Percentiles rank a stretch among this genome's conserved stretches.
These are phyloP conservation scores for Entomophthora muscae DNA, from an alignment of 371 early-diverging fungal genomes.

Conservation along the genomic window DNA sequence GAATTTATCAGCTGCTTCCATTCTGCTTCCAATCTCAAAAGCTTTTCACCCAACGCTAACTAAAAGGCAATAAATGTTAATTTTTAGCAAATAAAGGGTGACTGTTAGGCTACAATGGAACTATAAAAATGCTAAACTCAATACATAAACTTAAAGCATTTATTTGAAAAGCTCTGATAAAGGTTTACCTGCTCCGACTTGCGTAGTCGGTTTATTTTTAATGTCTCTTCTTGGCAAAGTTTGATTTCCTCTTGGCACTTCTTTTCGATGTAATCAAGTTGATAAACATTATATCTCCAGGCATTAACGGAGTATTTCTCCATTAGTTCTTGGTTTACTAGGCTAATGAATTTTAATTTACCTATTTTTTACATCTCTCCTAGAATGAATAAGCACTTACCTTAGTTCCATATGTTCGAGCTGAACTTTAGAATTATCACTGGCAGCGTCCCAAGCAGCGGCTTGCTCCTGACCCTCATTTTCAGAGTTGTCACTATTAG, in stretches of 20 bases:
- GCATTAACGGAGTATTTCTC: background rate
- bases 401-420: slow-evolving; percentile 4
- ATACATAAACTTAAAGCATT: too few species aligned
- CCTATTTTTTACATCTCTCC: background rate
- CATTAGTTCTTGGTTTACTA: slow-evolving; percentile 1
- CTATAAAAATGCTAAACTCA: too few species aligned
- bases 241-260: background rate
- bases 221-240: background rate
- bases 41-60: background rate
- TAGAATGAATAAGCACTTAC: background rate
- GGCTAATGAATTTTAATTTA: background rate
- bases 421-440: slow-evolving; percentile 2
- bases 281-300: slow-evolving; percentile 1
- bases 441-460: background rate
- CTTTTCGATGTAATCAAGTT: slow-evolving; percentile 1
- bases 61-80: too few species aligned
- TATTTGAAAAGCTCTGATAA: too few species aligned
- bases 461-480: background rate
- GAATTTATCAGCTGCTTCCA: slow-evolving; percentile 1
- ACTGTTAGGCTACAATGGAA: too few species aligned
- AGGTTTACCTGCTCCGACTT: background rate
- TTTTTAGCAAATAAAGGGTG: too few species aligned
- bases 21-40: background rate
- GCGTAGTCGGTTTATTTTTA: background rate
- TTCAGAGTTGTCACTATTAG: background rate